Evolutionary conservation across 768 basidiomycete genomes (phyloP).

Genomic region (Pleurotus pulmonarius): DNA sequence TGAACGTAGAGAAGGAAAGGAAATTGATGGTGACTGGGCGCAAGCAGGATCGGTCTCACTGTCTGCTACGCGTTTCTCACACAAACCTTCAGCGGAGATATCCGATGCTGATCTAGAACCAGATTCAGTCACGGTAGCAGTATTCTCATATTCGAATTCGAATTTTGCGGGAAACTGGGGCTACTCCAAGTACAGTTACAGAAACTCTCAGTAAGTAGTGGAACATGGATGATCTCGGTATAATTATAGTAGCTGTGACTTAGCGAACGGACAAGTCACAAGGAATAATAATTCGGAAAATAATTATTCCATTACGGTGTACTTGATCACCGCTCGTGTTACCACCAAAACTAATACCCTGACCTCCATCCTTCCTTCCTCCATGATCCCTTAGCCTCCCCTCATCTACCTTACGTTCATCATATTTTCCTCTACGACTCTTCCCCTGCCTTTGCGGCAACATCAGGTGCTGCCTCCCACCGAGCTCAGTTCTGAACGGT

Average conservation of each 20-base stretch:
- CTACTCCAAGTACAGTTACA: background rate
- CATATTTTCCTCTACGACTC: slow-evolving; percentile 16
- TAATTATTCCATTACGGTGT: background rate
- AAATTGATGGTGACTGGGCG: background rate
- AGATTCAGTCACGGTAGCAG: background rate
- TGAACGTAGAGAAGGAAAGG: background rate
- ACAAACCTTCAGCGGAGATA: slow-evolving; percentile 1
- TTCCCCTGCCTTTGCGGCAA: slow-evolving; percentile 10
- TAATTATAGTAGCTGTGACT: background rate
- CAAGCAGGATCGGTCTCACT: background rate
- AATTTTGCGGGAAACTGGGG: background rate
- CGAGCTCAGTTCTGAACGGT: slow-evolving; percentile 7
- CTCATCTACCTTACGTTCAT: slow-evolving; percentile 15
- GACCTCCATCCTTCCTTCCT: slow-evolving; percentile 10
- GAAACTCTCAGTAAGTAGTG: background rate
- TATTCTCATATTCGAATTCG: background rate
- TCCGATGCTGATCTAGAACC: background rate
- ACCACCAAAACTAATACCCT: slow-evolving; percentile 5
- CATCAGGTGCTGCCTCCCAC: slow-evolving; percentile 11
- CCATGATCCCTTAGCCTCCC: slow-evolving; percentile 24
- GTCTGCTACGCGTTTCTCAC: background rate
- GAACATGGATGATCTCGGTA: background rate
- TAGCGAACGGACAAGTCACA: background rate
- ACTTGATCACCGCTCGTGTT: slow-evolving; percentile 8
- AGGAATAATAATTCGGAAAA: background rate